These are phyloP conservation scores for Tephrocybe sp. DNA, from an alignment of 768 basidiomycete species.

Conservation along the genomic window DNA sequence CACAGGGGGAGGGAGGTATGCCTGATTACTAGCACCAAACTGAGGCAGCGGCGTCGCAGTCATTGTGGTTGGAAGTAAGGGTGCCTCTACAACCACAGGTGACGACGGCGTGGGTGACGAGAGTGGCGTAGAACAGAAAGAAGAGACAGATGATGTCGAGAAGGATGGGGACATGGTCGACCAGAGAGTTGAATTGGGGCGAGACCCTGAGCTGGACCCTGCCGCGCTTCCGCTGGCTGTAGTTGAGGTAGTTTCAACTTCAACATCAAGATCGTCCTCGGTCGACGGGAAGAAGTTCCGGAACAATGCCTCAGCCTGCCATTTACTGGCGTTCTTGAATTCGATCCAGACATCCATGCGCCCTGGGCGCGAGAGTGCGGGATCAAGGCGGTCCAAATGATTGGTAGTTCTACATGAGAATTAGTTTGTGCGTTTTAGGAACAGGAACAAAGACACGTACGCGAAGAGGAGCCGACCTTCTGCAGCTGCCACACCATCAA, in stretches of 20 bases:
- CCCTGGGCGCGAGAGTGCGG: slow-evolving; percentile 88
- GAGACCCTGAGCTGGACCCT: slow-evolving; percentile 4
- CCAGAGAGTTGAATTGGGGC: slow-evolving; percentile 21
- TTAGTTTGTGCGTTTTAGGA: slow-evolving; percentile 2
- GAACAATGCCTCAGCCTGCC: slow-evolving; percentile 86
- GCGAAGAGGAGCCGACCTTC: slow-evolving; percentile 90
- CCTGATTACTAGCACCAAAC: slow-evolving; percentile 58
- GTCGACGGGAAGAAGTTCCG: slow-evolving; percentile 87
- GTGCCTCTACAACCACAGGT: slow-evolving; percentile 24
- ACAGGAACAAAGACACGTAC: slow-evolving; percentile 51
- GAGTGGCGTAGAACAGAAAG: slow-evolving; percentile 40
- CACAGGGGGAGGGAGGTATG: slow-evolving; percentile 64
- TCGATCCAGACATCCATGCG: slow-evolving; percentile 93
- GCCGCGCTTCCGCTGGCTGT: slow-evolving; percentile 4
- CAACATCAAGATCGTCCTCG: slow-evolving; percentile 43
- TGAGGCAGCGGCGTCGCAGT: slow-evolving; percentile 29
- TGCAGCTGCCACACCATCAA: slow-evolving; percentile 85
- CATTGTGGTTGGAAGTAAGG: slow-evolving; percentile 18
- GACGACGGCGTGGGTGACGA: slow-evolving; percentile 42
- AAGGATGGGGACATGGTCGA: slow-evolving; percentile 28
- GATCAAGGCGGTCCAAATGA: slow-evolving; percentile 88
- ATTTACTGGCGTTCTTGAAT: slow-evolving; percentile 83
- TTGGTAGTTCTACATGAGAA: slow-evolving; percentile 68
- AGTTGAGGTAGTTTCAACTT: slow-evolving; percentile 25
- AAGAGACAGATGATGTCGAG: slow-evolving; percentile 21